These are phyloP conservation scores for Cordia subcordata DNA, from an alignment of 257 asterid species.

Conservation along the genomic window DNA sequence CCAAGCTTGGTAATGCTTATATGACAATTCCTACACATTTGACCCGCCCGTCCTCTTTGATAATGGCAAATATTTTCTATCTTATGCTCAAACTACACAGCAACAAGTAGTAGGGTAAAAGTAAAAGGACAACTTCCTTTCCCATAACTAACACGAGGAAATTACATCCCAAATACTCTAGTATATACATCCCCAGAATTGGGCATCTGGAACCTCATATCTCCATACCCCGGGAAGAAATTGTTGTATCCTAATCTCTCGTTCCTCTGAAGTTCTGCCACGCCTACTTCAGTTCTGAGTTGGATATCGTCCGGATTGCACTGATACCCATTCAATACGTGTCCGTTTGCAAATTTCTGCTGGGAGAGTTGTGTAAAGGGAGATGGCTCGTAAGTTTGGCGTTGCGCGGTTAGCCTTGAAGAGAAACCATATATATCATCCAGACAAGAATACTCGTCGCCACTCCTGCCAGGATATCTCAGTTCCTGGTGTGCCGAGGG, in stretches of 20 bases:
- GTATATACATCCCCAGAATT: slow-evolving; percentile 63
- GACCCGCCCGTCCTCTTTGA: slow-evolving; percentile 11
- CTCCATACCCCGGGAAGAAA: slow-evolving; percentile 63
- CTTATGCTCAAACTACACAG: slow-evolving; percentile 23
- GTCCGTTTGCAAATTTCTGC: slow-evolving; percentile 45
- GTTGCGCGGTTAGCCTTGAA: slow-evolving; percentile 41
- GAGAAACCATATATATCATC: slow-evolving; percentile 38
- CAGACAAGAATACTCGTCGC: slow-evolving; percentile 31
- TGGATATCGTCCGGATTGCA: slow-evolving; percentile 40
- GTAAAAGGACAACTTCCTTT: slow-evolving; percentile 14
- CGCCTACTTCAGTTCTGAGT: slow-evolving; percentile 41
- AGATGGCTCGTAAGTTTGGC: slow-evolving; percentile 36
- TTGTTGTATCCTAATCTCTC: slow-evolving; percentile 54
- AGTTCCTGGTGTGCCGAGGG: slow-evolving; percentile 40
- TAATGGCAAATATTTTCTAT: not conserved
- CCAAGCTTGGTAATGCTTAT: too few species aligned
- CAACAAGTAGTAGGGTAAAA: slow-evolving; percentile 12
- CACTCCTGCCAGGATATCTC: slow-evolving; percentile 31
- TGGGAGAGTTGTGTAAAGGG: slow-evolving; percentile 36
- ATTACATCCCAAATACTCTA: slow-evolving; percentile 62
- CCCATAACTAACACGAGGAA: not conserved
- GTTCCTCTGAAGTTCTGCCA: slow-evolving; percentile 44
- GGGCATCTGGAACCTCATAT: slow-evolving; percentile 42
- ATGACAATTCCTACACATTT: slow-evolving; percentile 1
- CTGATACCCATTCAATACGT: slow-evolving; percentile 36